phyloP scores from a whole-genome alignment of 305 asterid species.

The Fraxinus greggii region DNA sequence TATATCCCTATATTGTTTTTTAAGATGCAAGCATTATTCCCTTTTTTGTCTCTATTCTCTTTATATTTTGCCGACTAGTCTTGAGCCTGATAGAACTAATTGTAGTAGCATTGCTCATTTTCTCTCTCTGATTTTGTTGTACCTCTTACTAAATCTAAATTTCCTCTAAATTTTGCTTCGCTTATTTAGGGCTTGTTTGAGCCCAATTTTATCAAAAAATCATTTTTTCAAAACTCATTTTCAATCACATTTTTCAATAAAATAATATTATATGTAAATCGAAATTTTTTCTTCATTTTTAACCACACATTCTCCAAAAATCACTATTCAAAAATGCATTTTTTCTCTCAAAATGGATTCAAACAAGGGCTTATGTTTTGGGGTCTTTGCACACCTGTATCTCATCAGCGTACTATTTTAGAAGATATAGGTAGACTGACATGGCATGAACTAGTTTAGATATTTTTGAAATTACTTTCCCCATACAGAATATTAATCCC shows the following conservation, averaged over 20 bases:
- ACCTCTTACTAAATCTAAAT: not conserved
- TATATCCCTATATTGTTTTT: not conserved
- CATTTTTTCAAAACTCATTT: too few relatives aligned
- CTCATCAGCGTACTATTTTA: not conserved
- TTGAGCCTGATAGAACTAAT: conserved; percentile 7
- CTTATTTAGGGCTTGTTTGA: not conserved
- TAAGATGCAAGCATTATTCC: not conserved
- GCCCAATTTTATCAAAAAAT: too few relatives aligned
- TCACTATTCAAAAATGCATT: too few relatives aligned
- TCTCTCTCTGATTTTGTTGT: not conserved
- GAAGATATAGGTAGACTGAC: not conserved
- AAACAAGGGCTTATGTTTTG: not conserved
- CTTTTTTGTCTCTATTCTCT: not conserved
- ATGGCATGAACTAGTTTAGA: not conserved
- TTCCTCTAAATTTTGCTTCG: not conserved
- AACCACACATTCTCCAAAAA: too few relatives aligned
- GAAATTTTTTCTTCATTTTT: too few relatives aligned
- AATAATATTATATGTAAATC: too few relatives aligned
- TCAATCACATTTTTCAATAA: too few relatives aligned
- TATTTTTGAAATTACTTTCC: not conserved
- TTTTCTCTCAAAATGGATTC: too few relatives aligned
- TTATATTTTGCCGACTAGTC: not conserved
- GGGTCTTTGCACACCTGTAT: not conserved
- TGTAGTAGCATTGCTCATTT: not conserved
- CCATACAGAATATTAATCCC: not conserved